Evolutionary conservation across 176 grass and related monocot genomes (phyloP).

Genomic region (Miscanthus lutarioriparius): DNA sequence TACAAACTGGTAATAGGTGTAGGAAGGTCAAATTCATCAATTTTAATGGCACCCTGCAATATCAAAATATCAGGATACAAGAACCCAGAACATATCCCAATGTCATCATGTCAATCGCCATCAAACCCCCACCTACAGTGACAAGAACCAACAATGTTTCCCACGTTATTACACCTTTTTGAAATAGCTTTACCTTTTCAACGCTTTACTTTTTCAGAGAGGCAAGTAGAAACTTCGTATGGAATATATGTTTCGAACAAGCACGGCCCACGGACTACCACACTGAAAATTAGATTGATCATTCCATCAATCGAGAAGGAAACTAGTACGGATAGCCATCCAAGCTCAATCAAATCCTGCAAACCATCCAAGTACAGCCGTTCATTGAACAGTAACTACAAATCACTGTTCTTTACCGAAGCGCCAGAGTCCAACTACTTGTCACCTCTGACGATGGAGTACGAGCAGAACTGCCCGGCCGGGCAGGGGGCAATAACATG

Average conservation of each 20-base stretch:
- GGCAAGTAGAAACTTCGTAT: not conserved
- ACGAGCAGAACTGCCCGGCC: no score
- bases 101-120: no score
- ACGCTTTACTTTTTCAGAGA: not conserved
- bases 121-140: not conserved
- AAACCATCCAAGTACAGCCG: not conserved
- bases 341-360: not conserved
- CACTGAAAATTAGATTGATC: not conserved
- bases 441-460: no score
- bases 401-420: no score
- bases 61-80: not conserved
- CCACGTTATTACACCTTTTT: not conserved
- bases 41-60: not conserved
- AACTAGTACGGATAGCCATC: not conserved
- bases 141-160: not conserved
- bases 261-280: not conserved
- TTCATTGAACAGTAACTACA: no score
- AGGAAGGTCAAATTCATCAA: slow-evolving; percentile 5
- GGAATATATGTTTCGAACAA: not conserved
- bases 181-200: not conserved
- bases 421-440: no score
- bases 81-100: not conserved
- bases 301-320: not conserved
- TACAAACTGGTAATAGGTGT: not conserved
- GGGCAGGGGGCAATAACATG: not conserved